Percentiles rank a stretch among this genome's conserved stretches.
phyloP scores from a whole-genome alignment of 768 basidiomycete genomes.

The Termitomyces sp. region DNA sequence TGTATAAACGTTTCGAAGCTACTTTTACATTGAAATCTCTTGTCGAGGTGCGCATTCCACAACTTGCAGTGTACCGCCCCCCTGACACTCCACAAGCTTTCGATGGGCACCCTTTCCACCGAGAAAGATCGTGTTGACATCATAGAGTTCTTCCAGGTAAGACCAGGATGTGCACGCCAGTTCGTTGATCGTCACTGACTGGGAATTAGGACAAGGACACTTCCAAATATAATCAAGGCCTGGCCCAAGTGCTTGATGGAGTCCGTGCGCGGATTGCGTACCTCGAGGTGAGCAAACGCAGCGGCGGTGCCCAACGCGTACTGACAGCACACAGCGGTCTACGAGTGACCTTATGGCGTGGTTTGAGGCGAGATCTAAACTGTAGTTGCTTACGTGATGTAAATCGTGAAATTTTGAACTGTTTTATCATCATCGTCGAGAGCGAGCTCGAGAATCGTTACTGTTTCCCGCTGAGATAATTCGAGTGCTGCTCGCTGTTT shows the following conservation, averaged over 20 bases:
- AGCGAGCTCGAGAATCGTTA: constrained; percentile 14
- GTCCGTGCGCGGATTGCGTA: constrained; percentile 56
- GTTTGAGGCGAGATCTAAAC: constrained; percentile 29
- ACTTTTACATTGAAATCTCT: constrained; percentile 54
- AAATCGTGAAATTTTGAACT: constrained; percentile 15
- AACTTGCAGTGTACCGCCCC: constrained; percentile 6
- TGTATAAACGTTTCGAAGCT: constrained; percentile 65
- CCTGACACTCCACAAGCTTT: constrained; percentile 23
- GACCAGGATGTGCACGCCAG: constrained; percentile 9
- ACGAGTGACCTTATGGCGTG: constrained; percentile 50
- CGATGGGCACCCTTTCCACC: constrained; percentile 41
- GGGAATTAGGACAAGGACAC: constrained; percentile 54
- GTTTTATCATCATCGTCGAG: constrained; percentile 16
- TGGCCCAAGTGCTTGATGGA: constrained; percentile 65
- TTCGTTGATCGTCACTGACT: constrained; percentile 12
- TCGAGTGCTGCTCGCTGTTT: constrained; percentile 13
- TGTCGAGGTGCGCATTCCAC: constrained; percentile 40
- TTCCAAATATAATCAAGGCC: constrained; percentile 57
- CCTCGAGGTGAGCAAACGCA: constrained; percentile 43
- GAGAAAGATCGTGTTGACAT: constrained; percentile 59
- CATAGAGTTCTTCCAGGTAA: constrained; percentile 71
- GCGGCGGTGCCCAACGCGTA: background rate
- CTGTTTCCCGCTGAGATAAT: constrained; percentile 6
- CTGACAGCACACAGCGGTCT: constrained; percentile 39
- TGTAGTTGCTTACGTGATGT: constrained; percentile 19